These are phyloP conservation scores for Xylaria sp. DNA, from an alignment of 2,329 filamentous ascomycete genomes.

Conservation along the genomic window DNA sequence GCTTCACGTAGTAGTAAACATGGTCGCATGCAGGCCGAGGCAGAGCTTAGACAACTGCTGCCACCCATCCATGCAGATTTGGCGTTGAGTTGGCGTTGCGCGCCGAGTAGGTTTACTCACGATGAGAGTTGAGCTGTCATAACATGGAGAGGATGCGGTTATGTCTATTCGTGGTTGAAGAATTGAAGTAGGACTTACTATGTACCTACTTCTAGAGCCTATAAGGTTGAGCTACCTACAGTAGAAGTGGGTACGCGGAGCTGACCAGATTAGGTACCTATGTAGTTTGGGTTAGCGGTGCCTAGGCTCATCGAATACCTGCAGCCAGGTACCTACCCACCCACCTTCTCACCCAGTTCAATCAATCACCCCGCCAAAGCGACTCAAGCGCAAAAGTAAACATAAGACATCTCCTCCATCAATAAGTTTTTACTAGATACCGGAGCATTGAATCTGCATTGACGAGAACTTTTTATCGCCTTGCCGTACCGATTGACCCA, in stretches of 20 bases:
- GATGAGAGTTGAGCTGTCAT: not conserved
- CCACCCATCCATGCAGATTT: slow-evolving; percentile 51
- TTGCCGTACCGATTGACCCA: not conserved
- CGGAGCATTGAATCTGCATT: not conserved
- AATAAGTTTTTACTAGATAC: no score
- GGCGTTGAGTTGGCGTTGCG: slow-evolving; percentile 16
- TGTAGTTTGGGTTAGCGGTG: no score
- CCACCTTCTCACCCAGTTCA: not conserved
- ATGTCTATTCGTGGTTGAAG: no score
- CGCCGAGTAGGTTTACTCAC: not conserved
- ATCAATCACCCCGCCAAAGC: slow-evolving; percentile 46
- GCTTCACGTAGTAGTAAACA: slow-evolving; percentile 37
- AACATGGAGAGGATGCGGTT: not conserved
- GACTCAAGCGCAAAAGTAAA: slow-evolving; percentile 44
- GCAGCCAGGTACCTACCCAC: not conserved
- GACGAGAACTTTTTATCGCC: not conserved
- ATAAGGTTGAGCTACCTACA: no score
- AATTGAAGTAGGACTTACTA: no score
- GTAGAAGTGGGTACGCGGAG: no score
- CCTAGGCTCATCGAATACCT: not conserved
- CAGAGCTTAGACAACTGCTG: slow-evolving; percentile 43
- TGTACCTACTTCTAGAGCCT: no score
- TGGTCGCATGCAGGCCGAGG: slow-evolving; percentile 45
- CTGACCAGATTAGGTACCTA: no score
- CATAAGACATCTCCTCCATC: slow-evolving; percentile 34